phyloP scores from a whole-genome alignment of 768 basidiomycete species.

The Boletus rubropictus region DNA sequence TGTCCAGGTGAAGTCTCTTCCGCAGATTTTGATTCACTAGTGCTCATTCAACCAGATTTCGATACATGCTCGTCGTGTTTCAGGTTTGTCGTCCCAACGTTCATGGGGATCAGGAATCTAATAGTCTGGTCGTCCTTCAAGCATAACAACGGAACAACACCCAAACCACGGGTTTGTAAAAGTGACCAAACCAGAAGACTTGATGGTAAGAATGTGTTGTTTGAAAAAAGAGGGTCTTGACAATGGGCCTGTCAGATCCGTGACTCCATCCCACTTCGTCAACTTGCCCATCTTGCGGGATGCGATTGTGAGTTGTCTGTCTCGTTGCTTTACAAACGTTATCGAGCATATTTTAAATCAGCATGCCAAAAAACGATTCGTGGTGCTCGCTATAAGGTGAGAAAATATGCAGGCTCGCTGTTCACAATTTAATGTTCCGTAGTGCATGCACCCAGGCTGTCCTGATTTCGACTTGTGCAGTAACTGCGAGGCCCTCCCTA shows the following conservation, averaged over 20 bases:
- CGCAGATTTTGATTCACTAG: neutral
- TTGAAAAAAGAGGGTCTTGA: neutral
- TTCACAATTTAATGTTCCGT: constrained; percentile 4
- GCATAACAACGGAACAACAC: constrained; percentile 68
- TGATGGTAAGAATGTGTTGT: constrained; percentile 44
- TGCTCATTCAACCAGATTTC: constrained; percentile 44
- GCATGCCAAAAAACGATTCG: constrained; percentile 48
- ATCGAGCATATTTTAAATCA: constrained; percentile 3
- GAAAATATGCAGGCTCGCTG: constrained; percentile 1
- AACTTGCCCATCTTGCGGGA: constrained; percentile 45
- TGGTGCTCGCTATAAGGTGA: constrained; percentile 71
- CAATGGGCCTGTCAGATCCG: constrained; percentile 24
- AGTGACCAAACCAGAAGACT: constrained; percentile 47
- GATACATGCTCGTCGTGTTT: constrained; percentile 73
- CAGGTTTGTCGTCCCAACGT: constrained; percentile 36
- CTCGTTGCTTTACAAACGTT: too few relatives aligned
- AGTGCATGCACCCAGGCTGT: constrained; percentile 79
- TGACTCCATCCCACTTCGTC: constrained; percentile 15
- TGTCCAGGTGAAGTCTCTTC: constrained; percentile 46
- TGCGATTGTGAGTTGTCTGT: constrained; percentile 44
- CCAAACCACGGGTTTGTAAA: constrained; percentile 71
- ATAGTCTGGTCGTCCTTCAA: constrained; percentile 21
- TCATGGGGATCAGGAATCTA: neutral
- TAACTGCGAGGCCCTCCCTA: constrained; percentile 74
- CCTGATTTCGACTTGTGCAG: constrained; percentile 78